Conservation (phyloP, 2,329 filamentous ascomycete genomes). For the Westerdykella sp. region DNA sequence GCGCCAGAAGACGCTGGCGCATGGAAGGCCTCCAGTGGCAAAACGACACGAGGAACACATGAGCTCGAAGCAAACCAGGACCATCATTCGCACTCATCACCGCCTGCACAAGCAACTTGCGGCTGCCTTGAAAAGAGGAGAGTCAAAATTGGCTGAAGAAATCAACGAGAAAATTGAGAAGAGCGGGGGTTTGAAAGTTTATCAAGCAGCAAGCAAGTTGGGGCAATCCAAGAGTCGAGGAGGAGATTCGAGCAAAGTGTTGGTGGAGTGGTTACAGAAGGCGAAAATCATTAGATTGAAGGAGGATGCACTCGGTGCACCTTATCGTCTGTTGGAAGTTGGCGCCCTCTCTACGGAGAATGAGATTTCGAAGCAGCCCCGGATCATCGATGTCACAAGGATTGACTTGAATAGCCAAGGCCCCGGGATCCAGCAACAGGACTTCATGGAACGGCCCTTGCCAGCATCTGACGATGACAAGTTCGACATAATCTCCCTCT, state of each 20-base stretch:
- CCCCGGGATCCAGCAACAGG: constrained; percentile 73
- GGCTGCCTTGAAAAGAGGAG: constrained; percentile 43
- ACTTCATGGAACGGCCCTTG: constrained; percentile 85
- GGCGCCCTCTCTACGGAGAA: constrained; percentile 81
- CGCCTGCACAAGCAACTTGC: constrained; percentile 52
- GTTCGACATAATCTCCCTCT: constrained; percentile 89
- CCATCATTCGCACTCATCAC: constrained; percentile 55
- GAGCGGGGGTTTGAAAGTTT: constrained; percentile 54
- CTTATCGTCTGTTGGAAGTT: constrained; percentile 72
- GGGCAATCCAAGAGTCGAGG: constrained; percentile 56
- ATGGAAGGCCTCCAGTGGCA: constrained; percentile 27
- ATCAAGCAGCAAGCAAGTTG: constrained; percentile 57
- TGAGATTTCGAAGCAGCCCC: constrained; percentile 65
- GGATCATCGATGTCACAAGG: constrained; percentile 64
- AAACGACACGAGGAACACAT: constrained; percentile 33
- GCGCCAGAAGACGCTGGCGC: constrained; percentile 28
- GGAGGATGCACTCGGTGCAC: not conserved
- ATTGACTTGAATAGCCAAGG: constrained; percentile 90
- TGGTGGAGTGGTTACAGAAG: constrained; percentile 53
- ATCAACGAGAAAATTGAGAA: constrained; percentile 48
- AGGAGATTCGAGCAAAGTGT: constrained; percentile 56
- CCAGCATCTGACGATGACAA: constrained; percentile 55
- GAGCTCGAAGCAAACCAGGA: constrained; percentile 53
- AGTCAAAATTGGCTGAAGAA: constrained; percentile 35
- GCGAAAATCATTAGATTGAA: constrained; percentile 11